phyloP scores from a whole-genome alignment of 2,329 filamentous ascomycete genomes.

The Domatiomyces globalis region DNA sequence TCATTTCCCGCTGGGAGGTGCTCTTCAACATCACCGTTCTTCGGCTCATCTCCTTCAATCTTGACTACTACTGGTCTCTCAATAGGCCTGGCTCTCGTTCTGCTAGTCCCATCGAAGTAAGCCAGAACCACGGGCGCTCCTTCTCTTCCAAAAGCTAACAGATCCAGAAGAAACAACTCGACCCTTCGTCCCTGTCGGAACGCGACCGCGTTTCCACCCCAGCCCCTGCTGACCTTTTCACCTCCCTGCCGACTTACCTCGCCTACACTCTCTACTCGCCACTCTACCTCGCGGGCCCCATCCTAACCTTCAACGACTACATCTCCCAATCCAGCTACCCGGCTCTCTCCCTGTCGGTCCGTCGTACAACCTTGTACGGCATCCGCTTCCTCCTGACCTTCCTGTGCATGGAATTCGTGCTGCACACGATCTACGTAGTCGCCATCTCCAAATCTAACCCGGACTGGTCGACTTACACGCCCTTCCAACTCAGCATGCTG shows the following conservation, averaged over 20 bases:
- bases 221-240: constrained; percentile 53
- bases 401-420: constrained; percentile 76
- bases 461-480: constrained; percentile 68
- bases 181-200: constrained; percentile 75
- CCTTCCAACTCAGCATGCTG: constrained; percentile 75
- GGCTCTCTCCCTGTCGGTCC: constrained; percentile 52
- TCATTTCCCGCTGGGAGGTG: constrained; percentile 91
- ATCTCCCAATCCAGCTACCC: constrained; percentile 69
- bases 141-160: constrained; percentile 39
- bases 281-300: constrained; percentile 81
- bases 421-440: constrained; percentile 86
- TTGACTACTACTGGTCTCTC: constrained; percentile 90
- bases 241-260: constrained; percentile 70
- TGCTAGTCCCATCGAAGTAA: constrained; percentile 66
- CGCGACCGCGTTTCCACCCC: constrained; percentile 69
- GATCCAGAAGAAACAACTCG: constrained; percentile 91
- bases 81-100: constrained; percentile 37
- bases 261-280: constrained; percentile 85
- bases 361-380: constrained; percentile 65
- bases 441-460: constrained; percentile 75
- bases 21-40: constrained; percentile 93
- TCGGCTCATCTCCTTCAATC: constrained; percentile 86
- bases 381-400: constrained; percentile 68
- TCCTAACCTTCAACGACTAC: constrained; percentile 97
- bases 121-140: constrained; percentile 20